Base-by-base conservation (phyloP, 345 rosid species). In the Iberis pinnata region DNA sequence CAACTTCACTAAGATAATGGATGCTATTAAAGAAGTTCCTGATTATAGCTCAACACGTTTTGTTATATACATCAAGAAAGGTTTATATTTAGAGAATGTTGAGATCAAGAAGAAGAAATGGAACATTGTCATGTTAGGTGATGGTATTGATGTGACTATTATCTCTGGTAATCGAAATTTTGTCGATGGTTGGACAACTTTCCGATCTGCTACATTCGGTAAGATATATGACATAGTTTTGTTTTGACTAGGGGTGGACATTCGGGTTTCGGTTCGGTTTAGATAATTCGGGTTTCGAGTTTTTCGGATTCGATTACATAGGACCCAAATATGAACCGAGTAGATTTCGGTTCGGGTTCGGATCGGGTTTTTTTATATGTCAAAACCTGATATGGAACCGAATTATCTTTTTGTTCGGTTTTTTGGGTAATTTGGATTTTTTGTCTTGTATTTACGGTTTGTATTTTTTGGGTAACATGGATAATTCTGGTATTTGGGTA, bases 151-250 rank as follows among this genome's bases (percentile, higher is more conserved):
- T 26, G 66, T 57, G 18, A 84, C 96, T 0, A 47, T 87, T 27
- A 78, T 90, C 2, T 73, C 95, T 7, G 89, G 92, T 52, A 78
- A 68, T 18, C 74, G 96, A 52, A 90, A 42, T 42, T 78, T 51
- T 14, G 12, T 40, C 9, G 96, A 82, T 22, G 96, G 96, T 12
- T 90, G 95, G 88, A 90, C 98, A 41, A 90, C 98, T 9, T 90
- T 87, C 63, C 68, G 96, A 24, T 76, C 95, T 3, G 96, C 98
- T 48, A 90, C 96, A 20, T 81, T 90, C 10, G 98, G 98, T 90
- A 48, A 12, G 9, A 29, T 29, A 29, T 6, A 5, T 7, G 8
- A 6, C 5, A 29, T 29, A 29, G 8, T 2, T 25, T 25, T 36
- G 12, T 54, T 54, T 40, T 13, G 22, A 9, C 14, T 29, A 9